phyloP scores from a whole-genome alignment of 2,329 filamentous ascomycete genomes.

The Aspergillus hortae region DNA sequence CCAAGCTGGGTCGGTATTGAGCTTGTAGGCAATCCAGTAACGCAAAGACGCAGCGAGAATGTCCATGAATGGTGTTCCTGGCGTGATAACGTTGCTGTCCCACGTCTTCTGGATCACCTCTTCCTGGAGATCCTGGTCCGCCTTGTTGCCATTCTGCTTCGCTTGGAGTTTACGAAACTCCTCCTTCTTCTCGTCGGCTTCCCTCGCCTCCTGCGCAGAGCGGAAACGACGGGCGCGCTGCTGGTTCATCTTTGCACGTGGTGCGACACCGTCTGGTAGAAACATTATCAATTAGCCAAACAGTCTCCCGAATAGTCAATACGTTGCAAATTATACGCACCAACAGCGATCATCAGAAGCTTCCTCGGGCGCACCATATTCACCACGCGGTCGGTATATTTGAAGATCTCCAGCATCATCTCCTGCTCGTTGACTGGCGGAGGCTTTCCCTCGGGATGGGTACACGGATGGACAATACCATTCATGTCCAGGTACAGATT shows the following conservation, averaged over 20 bases:
- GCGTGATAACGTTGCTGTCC: constrained; percentile 85
- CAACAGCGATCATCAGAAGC: constrained; percentile 94
- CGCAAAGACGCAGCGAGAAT: constrained; percentile 83
- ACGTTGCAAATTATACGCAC: constrained; percentile 43
- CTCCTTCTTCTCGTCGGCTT: constrained; percentile 88
- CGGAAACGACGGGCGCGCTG: constrained; percentile 94
- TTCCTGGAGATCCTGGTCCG: constrained; percentile 59
- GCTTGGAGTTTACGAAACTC: constrained; percentile 82
- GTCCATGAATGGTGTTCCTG: constrained; percentile 98
- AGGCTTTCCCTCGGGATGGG: constrained; percentile 90
- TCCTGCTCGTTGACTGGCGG: constrained; percentile 92
- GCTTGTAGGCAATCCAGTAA: constrained; percentile 97
- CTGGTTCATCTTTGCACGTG: constrained; percentile 99
- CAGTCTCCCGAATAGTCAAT: not conserved
- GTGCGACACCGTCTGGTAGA: constrained; percentile 80
- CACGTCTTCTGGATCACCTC: constrained; percentile 79
- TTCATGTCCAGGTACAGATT: constrained; percentile 99
- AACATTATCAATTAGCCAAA: not conserved
- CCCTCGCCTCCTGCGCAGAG: constrained; percentile 86
- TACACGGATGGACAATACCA: constrained; percentile 97
- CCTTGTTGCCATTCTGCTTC: constrained; percentile 66
- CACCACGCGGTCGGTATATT: constrained; percentile 96
- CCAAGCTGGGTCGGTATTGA: constrained; percentile 96
- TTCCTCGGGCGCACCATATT: constrained; percentile 98
- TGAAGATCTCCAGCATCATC: constrained; percentile 99